Conservation (phyloP, 2,329 filamentous ascomycete genomes). For the Aspergillus pseudoglaucus region DNA sequence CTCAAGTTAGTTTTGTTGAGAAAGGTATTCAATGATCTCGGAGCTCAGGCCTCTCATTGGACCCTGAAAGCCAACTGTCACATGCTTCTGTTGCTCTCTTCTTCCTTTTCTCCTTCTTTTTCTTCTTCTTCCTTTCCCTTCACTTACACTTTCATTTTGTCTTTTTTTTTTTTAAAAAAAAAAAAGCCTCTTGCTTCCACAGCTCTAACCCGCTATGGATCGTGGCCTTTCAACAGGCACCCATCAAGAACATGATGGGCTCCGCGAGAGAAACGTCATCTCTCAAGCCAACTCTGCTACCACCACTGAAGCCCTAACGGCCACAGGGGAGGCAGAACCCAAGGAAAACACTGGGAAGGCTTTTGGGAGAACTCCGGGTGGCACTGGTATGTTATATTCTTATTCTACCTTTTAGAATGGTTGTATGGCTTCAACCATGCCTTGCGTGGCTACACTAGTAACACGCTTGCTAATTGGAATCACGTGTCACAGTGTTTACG, state of each 20-base stretch:
- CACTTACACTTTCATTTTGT: background rate
- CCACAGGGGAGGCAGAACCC: constrained; percentile 33
- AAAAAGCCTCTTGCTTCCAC: constrained; percentile 1
- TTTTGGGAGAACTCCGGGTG: constrained; percentile 83
- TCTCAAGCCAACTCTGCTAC: constrained; percentile 37
- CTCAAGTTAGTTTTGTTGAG: constrained; percentile 2
- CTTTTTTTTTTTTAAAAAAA: too few relatives aligned
- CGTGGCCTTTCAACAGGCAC: constrained; percentile 32
- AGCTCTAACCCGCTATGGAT: constrained; percentile 26
- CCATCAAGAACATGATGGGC: constrained; percentile 31
- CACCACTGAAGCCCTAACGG: constrained; percentile 39
- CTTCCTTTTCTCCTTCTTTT: background rate
- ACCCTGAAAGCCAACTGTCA: constrained; percentile 10
- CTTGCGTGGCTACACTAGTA: background rate
- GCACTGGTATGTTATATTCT: constrained; percentile 63
- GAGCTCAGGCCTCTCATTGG: constrained; percentile 1
- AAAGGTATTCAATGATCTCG: background rate
- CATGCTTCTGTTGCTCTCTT: constrained; percentile 18
- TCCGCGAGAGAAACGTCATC: constrained; percentile 43
- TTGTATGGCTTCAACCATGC: constrained; percentile 2
- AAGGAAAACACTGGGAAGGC: constrained; percentile 61
- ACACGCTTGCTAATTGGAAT: background rate
- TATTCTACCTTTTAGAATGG: constrained; percentile 2
- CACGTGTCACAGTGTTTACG: constrained; percentile 64
- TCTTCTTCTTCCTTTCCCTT: background rate